Evolutionary conservation across 768 basidiomycete species (phyloP).

Genomic region (Lactarius psammicola): DNA sequence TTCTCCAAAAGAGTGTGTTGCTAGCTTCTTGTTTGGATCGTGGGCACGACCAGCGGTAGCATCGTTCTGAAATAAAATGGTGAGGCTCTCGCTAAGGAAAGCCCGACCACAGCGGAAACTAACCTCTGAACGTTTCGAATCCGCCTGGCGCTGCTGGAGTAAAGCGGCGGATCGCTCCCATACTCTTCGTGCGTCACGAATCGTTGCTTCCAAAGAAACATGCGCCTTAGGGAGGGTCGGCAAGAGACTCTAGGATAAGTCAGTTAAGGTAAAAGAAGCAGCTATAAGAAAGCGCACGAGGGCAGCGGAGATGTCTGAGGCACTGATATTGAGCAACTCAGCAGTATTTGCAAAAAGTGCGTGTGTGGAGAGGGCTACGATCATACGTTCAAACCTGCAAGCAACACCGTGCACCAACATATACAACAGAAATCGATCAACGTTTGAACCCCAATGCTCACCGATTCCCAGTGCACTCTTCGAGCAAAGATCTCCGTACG

Average conservation of each 20-base stretch:
- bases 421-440: slow-evolving; percentile 12
- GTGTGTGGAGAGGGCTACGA: slow-evolving; percentile 54
- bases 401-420: slow-evolving; percentile 15
- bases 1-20: slow-evolving; percentile 15
- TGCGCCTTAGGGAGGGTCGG: slow-evolving; percentile 40
- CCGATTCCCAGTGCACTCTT: slow-evolving; percentile 55
- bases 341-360: slow-evolving; percentile 41
- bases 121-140: slow-evolving; percentile 34
- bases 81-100: slow-evolving; percentile 20
- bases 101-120: slow-evolving; percentile 19
- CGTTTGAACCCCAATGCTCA: slow-evolving; percentile 30
- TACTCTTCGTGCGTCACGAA: slow-evolving; percentile 35
- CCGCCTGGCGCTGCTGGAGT: slow-evolving; percentile 37
- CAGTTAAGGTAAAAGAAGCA: slow-evolving; percentile 15
- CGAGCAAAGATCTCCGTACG: slow-evolving; percentile 53
- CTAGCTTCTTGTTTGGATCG: slow-evolving; percentile 3
- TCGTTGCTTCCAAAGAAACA: slow-evolving; percentile 35
- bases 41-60: neutral
- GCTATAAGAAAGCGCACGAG: slow-evolving; percentile 3
- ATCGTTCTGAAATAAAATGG: slow-evolving; percentile 2
- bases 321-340: slow-evolving; percentile 20
- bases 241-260: slow-evolving; percentile 31
- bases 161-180: slow-evolving; percentile 43
- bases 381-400: slow-evolving; percentile 50
- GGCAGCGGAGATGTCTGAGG: slow-evolving; percentile 17